Base-by-base conservation (phyloP, 345 rosid genomes). In the Linum tenue region DNA sequence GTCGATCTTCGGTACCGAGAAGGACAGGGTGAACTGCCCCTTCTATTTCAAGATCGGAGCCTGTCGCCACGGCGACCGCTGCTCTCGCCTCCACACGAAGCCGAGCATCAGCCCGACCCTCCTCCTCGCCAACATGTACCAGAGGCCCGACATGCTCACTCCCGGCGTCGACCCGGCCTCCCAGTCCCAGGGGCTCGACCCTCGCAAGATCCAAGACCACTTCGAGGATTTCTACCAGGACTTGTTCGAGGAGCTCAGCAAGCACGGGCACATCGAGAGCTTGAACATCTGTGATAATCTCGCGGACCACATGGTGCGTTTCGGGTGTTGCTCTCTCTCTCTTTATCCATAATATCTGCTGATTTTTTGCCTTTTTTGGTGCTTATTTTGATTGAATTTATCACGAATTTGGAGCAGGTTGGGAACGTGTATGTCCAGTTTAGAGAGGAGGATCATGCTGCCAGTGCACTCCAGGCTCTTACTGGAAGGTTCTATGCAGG, bases 31-130 rank as follows among this genome's bases (percentile, higher is more conserved):
- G 44, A 89, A 89, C 75, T 89, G 90, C 37, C 92, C 92, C 1
- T 89, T 89, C 79, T 89, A 89, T 78, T 84, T 89, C 80, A 89
- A 89, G 83, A 86, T 89, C 73, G 92, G 92, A 2, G 92, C 96
- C 3, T 89, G 96, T 68, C 86, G 92, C 35, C 96, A 89, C n/a
- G 96, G 96, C 42, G 96, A 88, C 75, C 85, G 96, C n/a, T 88
- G 96, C 79, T 88, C 96, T 55, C 88, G 92, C 31, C 90, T 88
- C 48, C 96, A 88, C 76, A 88, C 83, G 68, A 81, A 86, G 63
- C 96, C 96, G 64, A 86, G 86, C 65, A 86, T 88, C 74, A 82
- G 88, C 39, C 96, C 92, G 5, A 88, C 96, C 1, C 85, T 88
- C 36, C 76, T 88, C 51, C 85, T 88, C 22, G 84, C 96, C 53